phyloP scores from a whole-genome alignment of 257 asterid genomes.

The Scutellaria galericulata region DNA sequence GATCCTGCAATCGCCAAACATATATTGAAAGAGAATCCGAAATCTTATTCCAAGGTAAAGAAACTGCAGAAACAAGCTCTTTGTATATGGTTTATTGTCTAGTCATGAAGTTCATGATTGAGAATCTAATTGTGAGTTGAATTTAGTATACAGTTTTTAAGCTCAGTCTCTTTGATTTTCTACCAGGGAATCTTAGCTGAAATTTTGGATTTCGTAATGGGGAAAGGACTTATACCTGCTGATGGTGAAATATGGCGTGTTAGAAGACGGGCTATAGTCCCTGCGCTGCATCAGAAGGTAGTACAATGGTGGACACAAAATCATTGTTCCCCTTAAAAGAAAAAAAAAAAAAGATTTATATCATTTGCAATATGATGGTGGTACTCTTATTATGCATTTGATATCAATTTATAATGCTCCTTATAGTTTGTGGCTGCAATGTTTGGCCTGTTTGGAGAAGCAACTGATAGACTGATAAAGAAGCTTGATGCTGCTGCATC shows the following conservation, averaged over 20 bases:
- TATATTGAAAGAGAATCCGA: constrained; percentile 83
- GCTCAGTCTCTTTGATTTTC: constrained; percentile 20
- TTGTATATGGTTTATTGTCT: constrained; percentile 13
- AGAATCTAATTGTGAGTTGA: constrained; percentile 15
- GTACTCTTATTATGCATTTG: constrained; percentile 17
- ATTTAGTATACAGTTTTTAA: constrained; percentile 19
- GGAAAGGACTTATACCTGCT: constrained; percentile 99
- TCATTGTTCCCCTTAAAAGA: neutral
- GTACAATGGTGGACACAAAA: constrained; percentile 30
- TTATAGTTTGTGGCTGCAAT: constrained; percentile 92
- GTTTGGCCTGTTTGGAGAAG: constrained; percentile 86
- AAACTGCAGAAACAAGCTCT: constrained; percentile 1
- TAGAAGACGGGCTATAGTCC: constrained; percentile 93
- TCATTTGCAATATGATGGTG: neutral
- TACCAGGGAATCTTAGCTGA: constrained; percentile 93
- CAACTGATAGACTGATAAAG: constrained; percentile 82
- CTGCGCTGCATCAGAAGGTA: constrained; percentile 96
- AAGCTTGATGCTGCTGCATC: constrained; percentile 91
- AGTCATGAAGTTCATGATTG: constrained; percentile 20
- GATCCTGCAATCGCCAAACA: constrained; percentile 90
- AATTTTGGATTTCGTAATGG: constrained; percentile 96
- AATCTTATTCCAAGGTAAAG: constrained; percentile 88
- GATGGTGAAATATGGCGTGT: constrained; percentile 97
- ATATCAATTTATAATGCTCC: constrained; percentile 26
- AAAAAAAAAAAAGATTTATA: too few relatives aligned